Evolutionary conservation across 1,284 basidiomycete genomes (phyloP).

Genomic region (Marasmius fiardii): DNA sequence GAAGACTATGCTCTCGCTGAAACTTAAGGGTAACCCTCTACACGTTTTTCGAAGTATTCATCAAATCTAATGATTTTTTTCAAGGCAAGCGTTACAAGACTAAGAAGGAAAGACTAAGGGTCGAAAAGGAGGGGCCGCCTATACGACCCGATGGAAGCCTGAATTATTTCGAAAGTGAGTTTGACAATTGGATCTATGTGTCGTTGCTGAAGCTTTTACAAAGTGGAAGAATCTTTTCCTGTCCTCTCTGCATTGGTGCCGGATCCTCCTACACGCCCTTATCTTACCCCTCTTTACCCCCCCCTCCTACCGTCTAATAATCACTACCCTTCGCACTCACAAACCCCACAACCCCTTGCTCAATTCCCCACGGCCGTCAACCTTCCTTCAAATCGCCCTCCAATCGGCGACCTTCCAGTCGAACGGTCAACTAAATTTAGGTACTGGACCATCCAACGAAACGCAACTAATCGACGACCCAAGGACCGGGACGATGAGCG

Average conservation of each 20-base stretch:
- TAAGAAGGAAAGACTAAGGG: conserved; percentile 70
- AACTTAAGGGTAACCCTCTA: conserved; percentile 59
- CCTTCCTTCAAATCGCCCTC: conserved; percentile 19
- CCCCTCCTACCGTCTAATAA: conserved; percentile 23
- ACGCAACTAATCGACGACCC: conserved; percentile 38
- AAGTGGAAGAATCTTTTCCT: conserved; percentile 78
- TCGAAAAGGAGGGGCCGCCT: conserved; percentile 72
- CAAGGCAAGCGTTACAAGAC: conserved; percentile 72
- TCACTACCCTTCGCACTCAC: conserved; percentile 18
- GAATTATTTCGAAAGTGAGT: conserved; percentile 66
- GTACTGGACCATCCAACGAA: conserved; percentile 41
- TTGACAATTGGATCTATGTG: conserved; percentile 3
- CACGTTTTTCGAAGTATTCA: no score
- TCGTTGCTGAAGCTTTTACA: conserved; percentile 8
- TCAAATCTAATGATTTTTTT: background rate
- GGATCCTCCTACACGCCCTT: conserved; percentile 49
- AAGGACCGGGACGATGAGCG: conserved; percentile 53
- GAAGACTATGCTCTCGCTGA: conserved; percentile 62
- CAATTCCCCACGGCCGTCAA: conserved; percentile 25
- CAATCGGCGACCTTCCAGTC: conserved; percentile 3
- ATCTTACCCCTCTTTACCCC: conserved; percentile 54
- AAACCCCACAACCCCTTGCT: conserved; percentile 19
- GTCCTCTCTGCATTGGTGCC: conserved; percentile 60
- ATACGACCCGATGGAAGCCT: conserved; percentile 66
- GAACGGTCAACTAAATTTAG: conserved; percentile 27